Base-by-base conservation (phyloP, 164 flowering plant genomes). In the Aristolochia californica region DNA sequence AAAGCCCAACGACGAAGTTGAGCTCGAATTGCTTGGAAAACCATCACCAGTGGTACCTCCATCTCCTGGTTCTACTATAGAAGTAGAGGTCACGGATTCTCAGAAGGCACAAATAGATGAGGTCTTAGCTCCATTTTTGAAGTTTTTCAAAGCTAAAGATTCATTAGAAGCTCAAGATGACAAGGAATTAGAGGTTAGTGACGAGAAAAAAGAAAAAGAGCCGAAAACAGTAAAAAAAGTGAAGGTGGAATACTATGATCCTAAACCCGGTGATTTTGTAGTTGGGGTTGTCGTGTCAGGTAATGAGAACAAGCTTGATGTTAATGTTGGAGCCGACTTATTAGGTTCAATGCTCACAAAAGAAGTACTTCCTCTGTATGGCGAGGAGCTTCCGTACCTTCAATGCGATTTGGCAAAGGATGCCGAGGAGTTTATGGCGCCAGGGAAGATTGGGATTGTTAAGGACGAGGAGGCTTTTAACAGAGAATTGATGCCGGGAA, bases 281-380 rank as follows among this genome's bases (percentile, higher is more conserved):
- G 94, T 89, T 43, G 99, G 99, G 0, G 91, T 83, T 5, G 97
- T 93, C n/a, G 94, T 93, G 66, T 93, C 95, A 2, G 98, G 98
- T 16, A 89, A 93, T 66, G 98, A 83, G 70, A 83, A 89, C 62
- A 93, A 78, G 78, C 84, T 93, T 49, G 97, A 89, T 74, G 84
- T 93, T 60, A 88, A 85, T 68, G 70, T 93, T 5, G 97, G 97
- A 0, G 94, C 97, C 1, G 94, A 93, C 53, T 45, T 83, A 63
- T 65, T 88, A 67, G 98, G 94, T 0, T 81, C 91, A 48, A 93
- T 93, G 97, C 72, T 93, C 77, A 89, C 93, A 0, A 93, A 93
- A 68, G 98, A 93, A 62, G 88, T 87, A 63, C 77, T 93, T 21
- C 98, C 98, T 11, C 74, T 93, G 65, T 89, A 83, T 73, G 82